Conservation (phyloP, 306 rosid species). For the Canavalia gladiata region DNA sequence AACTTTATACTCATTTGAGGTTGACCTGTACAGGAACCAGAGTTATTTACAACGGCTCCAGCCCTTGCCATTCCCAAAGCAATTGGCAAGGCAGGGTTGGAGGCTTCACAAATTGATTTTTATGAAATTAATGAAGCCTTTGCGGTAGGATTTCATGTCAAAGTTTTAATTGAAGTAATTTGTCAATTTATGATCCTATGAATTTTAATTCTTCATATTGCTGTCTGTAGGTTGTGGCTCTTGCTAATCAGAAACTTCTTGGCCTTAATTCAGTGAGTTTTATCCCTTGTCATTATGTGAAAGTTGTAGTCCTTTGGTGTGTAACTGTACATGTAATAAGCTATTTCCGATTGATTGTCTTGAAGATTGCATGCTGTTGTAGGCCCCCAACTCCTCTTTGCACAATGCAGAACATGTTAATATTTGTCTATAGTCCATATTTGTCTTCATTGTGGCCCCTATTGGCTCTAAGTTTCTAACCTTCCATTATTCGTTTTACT, state of each 20-base stretch:
- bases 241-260: conserved; percentile 94
- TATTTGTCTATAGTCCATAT: conserved; percentile 15
- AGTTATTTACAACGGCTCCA: conserved; percentile 96
- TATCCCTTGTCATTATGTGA: background rate
- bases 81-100: conserved; percentile 84
- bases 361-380: conserved; percentile 24
- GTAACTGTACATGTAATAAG: background rate
- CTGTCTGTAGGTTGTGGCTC: conserved; percentile 86
- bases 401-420: background rate
- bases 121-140: conserved; percentile 99
- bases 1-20: conserved; percentile 42
- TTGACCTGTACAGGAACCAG: conserved; percentile 80
- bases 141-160: conserved; percentile 65
- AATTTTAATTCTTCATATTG: conserved; percentile 41
- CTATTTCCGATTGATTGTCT: conserved; percentile 31
- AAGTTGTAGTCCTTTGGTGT: conserved; percentile 25
- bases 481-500: conserved; percentile 20
- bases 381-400: background rate
- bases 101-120: conserved; percentile 78
- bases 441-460: background rate
- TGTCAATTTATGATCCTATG: conserved; percentile 17
- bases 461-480: background rate
- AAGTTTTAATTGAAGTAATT: conserved; percentile 31
- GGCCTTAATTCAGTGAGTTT: conserved; percentile 81
- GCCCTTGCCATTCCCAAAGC: conserved; percentile 98